Evolutionary conservation across 1,284 basidiomycete genomes (phyloP), one percentile per base, ranked within the genome.

Genomic region (Ceratobasidium sp.): DNA sequence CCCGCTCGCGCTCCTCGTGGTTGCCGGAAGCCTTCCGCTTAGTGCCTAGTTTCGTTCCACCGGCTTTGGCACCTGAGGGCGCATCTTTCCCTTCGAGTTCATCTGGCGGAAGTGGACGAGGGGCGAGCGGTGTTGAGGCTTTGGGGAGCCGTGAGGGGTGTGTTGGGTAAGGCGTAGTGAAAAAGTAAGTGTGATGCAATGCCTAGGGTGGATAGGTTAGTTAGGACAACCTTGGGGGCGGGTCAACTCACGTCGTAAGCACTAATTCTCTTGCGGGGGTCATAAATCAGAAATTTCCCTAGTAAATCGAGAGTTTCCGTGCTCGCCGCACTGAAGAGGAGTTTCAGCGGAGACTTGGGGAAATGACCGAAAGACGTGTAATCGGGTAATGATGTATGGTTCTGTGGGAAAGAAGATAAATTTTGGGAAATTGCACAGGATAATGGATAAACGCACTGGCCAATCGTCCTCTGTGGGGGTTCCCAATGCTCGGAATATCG

Each of bases 381-480:
- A 82, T 97, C 93, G 0, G 96, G 94, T n/a, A 98, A 86, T 81
- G 91, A 91, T 1, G 90, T 93, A 82, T 97, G 92, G 15, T 94
- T 94, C 95, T 97, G 33, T 74, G 22, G 33, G 64, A 22, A 29
- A 64, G 29, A 31, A 31, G 50, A 64, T 48, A 33, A 73, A 78
- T 82, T n/a, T 47, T 22, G 57, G 36, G 36, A 41, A 41, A 41
- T 62, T 36, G 24, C 17, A 72, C 22, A 53, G 63, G 31, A 27
- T 19, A 19, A 51, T 22, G 4, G 24, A 60, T 48, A 73, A 50
- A 81, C 88, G 74, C 82, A 96, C 94, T 0, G 97, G 97, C 98
- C 98, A 99, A 31, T 99, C 97, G 66, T 94, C 91, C 80, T 99
- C 96, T 0, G 94, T 94, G 0, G 98, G 98, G 4, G 96, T 97